Evolutionary conservation across 495 filamentous ascomycete genomes (phyloP).

Genomic region (Penicillium nucicola): DNA sequence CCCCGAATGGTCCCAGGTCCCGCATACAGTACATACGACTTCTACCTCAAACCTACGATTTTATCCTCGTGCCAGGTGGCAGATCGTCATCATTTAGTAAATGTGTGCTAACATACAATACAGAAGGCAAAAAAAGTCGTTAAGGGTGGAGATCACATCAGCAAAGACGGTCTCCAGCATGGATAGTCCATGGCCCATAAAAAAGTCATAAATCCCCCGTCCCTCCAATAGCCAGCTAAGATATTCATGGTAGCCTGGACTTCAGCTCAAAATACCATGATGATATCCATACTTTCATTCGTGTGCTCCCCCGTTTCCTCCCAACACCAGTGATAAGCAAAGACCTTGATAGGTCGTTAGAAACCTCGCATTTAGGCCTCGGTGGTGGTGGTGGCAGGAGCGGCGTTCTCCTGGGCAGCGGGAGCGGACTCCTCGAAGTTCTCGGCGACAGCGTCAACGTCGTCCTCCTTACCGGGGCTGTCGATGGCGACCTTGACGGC

Average conservation of each 20-base stretch:
- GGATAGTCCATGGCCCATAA: conserved; percentile 25
- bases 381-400: conserved; percentile 23
- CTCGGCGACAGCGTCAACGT: conserved; percentile 66
- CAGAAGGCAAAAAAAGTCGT: conserved; percentile 44
- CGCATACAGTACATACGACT: not conserved
- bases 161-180: conserved; percentile 21
- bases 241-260: conserved; percentile 9
- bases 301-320: not conserved
- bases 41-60: no score
- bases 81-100: conserved; percentile 38
- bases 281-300: conserved; percentile 15
- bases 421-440: conserved; percentile 42
- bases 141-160: conserved; percentile 26
- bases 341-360: conserved; percentile 20
- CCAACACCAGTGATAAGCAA: conserved; percentile 11
- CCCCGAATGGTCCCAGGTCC: conserved; percentile 9
- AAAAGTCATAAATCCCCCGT: conserved; percentile 20
- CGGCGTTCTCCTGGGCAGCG: conserved; percentile 17
- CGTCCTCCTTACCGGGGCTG: conserved; percentile 97
- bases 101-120: conserved; percentile 49
- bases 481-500: conserved; percentile 99
- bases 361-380: conserved; percentile 31
- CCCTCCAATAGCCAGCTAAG: conserved; percentile 11
- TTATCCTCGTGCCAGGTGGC: conserved; percentile 1
- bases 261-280: conserved; percentile 5